Base-by-base conservation (phyloP, 805 yeast species). In the Metschnikowia continentalis region DNA sequence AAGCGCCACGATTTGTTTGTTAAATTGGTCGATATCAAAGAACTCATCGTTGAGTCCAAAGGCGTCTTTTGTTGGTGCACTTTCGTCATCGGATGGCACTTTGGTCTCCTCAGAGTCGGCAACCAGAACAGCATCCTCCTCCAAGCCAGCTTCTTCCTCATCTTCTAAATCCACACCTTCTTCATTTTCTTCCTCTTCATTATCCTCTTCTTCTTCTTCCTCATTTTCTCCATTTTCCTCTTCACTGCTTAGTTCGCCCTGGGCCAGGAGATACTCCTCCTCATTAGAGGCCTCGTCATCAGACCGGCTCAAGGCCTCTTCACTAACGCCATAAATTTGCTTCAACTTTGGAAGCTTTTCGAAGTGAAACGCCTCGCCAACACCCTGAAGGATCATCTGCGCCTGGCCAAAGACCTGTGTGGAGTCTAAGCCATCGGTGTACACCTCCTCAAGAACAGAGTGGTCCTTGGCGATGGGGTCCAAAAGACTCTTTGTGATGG, bases 331-430 rank as follows among this genome's bases (percentile, higher is more conserved):
- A 39, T 61, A 62, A 35, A 60, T 59, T 52, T 69, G 70, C 55
- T 72, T 78, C 51, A 85, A 61, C 35, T 69, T 73, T 2, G 83
- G 83, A 41, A 89, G 78, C 47, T 77, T 76, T 17, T 75, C 80
- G 49, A 74, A 76, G 63, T 88, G 63, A 35, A 90, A 68, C 40
- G 77, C 75, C 44, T 85, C 90, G 26, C 85, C 82, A 11, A 86
- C 86, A 6, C 85, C 86, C 52, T 90, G 97, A 36, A 90, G 72
- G 17, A 92, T 84, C 71, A 92, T 78, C 67, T 88, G 89, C 2
- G 88, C 84, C 68, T 92, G 98, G 50, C 92, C 96, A 90, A 92
- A 92, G 0, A 94, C 90, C 64, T 92, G 98, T 37, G 86, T 79
- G 22, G 96, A 84, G 65, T 88, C 96, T 49, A 92, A 73, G 0